Percentiles rank a stretch among this genome's conserved stretches.
Evolutionary conservation across 2,329 filamentous ascomycete genomes (phyloP).

Genomic region (Purpureocillium takamizusanense): DNA sequence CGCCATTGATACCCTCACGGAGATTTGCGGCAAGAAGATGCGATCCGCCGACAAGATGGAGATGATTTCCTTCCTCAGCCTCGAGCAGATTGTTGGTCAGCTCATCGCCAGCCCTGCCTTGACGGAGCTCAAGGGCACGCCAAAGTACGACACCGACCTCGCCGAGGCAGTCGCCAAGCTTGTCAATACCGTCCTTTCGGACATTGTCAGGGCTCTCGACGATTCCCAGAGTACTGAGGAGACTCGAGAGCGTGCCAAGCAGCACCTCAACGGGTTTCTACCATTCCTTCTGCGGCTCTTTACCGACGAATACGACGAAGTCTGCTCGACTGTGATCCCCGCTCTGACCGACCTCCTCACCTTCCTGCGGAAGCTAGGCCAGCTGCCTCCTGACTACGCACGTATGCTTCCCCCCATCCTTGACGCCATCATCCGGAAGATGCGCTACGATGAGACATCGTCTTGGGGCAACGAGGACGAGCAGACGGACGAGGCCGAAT

Average conservation of each 20-base stretch:
- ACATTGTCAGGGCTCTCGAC: conserved; percentile 82
- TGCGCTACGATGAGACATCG: conserved; percentile 94
- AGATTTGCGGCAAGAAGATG: conserved; percentile 98
- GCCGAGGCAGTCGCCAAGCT: conserved; percentile 93
- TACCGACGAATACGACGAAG: conserved; percentile 94
- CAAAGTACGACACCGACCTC: conserved; percentile 88
- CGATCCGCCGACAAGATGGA: conserved; percentile 85
- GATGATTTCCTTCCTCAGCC: conserved; percentile 83
- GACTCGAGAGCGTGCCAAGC: conserved; percentile 66
- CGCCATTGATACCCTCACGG: conserved; percentile 88
- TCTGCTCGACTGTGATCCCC: conserved; percentile 91
- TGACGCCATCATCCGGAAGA: conserved; percentile 87
- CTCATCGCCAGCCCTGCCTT: conserved; percentile 77
- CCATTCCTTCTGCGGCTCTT: conserved; percentile 89
- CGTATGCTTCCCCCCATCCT: conserved; percentile 80
- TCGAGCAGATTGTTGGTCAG: conserved; percentile 76
- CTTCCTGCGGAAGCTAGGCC: conserved; percentile 73
- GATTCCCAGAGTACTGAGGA: conserved; percentile 50
- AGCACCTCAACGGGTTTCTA: conserved; percentile 73
- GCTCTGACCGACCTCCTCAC: conserved; percentile 87
- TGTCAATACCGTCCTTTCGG: conserved; percentile 80
- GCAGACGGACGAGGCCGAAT: conserved; percentile 93
- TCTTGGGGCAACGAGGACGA: conserved; percentile 92
- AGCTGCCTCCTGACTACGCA: conserved; percentile 66
- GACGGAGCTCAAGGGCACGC: conserved; percentile 67